Evolutionary conservation across 2,329 filamentous ascomycete species (phyloP), one percentile per base, ranked within the genome.

Genomic region (Diaporthe destruens): DNA sequence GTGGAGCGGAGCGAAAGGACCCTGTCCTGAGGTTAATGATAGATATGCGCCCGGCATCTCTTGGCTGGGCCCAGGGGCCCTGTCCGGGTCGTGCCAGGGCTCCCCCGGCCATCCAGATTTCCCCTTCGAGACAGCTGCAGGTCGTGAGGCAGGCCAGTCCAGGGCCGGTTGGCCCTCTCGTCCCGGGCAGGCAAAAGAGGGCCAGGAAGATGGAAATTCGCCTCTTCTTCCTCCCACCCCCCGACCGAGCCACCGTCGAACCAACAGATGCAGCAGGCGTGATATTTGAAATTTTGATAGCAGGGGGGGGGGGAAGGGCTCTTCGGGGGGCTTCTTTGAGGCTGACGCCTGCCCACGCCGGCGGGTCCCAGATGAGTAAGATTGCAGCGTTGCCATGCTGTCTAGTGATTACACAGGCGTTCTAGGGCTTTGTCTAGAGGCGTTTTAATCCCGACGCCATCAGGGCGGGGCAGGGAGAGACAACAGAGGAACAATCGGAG

Each of bases 121-220:
- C 69, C 69, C 29, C 39, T 67, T 67, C 36, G 51, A 54, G 69
- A 55, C 69, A 66, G 39, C 59, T 71, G 69, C 69, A 71, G 59
- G 25, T 67, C 29, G 36, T 67, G 69, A 71, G 61, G 69, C 69
- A 71, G 44, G 34, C 53, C 54, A 56, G 54, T 14, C 44, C 54
- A 56, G 54, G 23, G 18, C 54, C 32, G 32, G 55, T 57, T 57
- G 55, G 44, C 8, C n/a, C 44, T 20, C 67, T 5, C 18, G 3
- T 54, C 3, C 32, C 34, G 42, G 61, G 53, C 34, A 56, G 32
- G 61, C 59, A 51, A 20, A 44, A 47, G 11, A 42, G 23, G 44
- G 20, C 44, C 39, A 44, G 53, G 66, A 25, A 57, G 51, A 44
- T 34, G n/a, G 29, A 16, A 29, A 69, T 69, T 69, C 39, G 66